Evolutionary conservation across 2,329 filamentous ascomycete species (phyloP).

Genomic region (Fragosphaeria purpurea): DNA sequence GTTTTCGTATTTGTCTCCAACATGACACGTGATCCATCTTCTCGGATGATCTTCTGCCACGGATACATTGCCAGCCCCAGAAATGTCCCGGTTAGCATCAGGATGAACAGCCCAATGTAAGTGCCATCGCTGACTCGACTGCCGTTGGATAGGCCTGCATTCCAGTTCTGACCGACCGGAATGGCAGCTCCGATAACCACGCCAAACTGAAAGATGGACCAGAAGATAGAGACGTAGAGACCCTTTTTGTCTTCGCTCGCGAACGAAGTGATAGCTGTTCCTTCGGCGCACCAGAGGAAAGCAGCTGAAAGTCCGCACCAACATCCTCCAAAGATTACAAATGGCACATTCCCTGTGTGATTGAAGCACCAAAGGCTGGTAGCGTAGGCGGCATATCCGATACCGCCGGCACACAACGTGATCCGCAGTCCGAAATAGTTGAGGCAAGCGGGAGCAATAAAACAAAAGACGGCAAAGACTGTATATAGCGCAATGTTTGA

Average conservation of each 20-base stretch:
- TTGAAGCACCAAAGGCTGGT: slow-evolving; percentile 61
- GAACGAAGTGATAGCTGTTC: slow-evolving; percentile 84
- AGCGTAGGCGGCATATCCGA: slow-evolving; percentile 69
- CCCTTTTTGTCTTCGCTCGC: slow-evolving; percentile 74
- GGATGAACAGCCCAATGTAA: too few species aligned
- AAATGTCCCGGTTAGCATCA: too few species aligned
- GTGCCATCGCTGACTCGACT: too few species aligned
- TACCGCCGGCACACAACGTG: slow-evolving; percentile 60
- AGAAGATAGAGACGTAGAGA: slow-evolving; percentile 81
- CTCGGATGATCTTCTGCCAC: too few species aligned
- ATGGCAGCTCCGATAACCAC: slow-evolving; percentile 77
- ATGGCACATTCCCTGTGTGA: slow-evolving; percentile 56
- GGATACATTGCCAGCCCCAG: too few species aligned
- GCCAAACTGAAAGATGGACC: slow-evolving; percentile 91
- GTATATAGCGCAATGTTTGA: slow-evolving; percentile 37
- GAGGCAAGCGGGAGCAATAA: slow-evolving; percentile 66
- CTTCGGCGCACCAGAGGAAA: slow-evolving; percentile 72
- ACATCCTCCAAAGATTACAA: slow-evolving; percentile 66
- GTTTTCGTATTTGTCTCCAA: too few species aligned
- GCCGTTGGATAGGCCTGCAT: too few species aligned
- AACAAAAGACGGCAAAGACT: slow-evolving; percentile 48
- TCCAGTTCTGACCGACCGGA: slow-evolving; percentile 56
- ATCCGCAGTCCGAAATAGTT: slow-evolving; percentile 62
- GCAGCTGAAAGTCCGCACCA: slow-evolving; percentile 70
- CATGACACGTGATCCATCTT: too few species aligned